These are phyloP conservation scores for Leucosporidium creatinivorum DNA, from an alignment of 768 basidiomycete species.

Conservation along the genomic window DNA sequence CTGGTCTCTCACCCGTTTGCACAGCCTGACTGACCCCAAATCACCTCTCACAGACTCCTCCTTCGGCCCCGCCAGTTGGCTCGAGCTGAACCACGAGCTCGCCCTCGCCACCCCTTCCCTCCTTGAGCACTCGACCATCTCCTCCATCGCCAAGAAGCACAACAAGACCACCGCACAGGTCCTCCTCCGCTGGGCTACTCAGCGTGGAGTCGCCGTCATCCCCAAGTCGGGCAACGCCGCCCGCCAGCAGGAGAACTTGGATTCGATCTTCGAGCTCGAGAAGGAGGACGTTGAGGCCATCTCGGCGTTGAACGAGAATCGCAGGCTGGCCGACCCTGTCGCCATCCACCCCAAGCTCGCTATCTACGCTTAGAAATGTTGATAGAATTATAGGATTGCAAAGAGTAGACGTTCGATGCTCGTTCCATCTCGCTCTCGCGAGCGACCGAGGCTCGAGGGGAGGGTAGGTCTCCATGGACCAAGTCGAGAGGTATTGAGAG, in stretches of 20 bases:
- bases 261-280: background rate
- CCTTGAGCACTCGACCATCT: constrained; percentile 21
- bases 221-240: constrained; percentile 50
- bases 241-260: background rate
- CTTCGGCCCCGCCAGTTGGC: constrained; percentile 42
- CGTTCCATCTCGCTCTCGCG: too few species aligned
- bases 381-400: too few species aligned
- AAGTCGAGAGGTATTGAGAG: too few species aligned
- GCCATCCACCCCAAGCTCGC: too few species aligned
- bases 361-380: too few species aligned
- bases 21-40: constrained; percentile 50
- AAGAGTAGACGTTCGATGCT: too few species aligned
- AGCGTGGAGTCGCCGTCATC: constrained; percentile 64
- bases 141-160: constrained; percentile 19
- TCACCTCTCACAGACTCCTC: constrained; percentile 48
- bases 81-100: constrained; percentile 61
- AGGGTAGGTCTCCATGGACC: too few species aligned
- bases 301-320: background rate
- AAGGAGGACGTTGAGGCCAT: background rate
- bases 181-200: constrained; percentile 69
- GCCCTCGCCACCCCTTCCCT: constrained; percentile 38
- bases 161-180: constrained; percentile 54
- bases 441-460: too few species aligned
- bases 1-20: constrained; percentile 36
- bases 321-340: background rate